Evolutionary conservation across 2,329 filamentous ascomycete genomes (phyloP).

Genomic region (Alternaria arborescens): DNA sequence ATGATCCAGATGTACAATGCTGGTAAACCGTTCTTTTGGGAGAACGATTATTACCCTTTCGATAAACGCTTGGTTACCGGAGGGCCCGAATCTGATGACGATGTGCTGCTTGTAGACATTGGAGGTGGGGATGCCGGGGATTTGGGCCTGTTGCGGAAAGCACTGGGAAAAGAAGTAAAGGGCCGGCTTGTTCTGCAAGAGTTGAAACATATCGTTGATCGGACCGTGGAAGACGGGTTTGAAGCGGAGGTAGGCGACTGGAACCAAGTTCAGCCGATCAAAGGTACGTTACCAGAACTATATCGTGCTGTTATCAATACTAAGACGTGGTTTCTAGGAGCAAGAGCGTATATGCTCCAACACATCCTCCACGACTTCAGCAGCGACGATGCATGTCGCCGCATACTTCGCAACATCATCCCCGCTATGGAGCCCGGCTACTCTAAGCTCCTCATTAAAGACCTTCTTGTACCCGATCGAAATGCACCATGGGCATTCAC

Average conservation of each 20-base stretch:
- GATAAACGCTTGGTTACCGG: not conserved
- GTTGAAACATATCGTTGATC: constrained; percentile 20
- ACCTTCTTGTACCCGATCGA: not conserved
- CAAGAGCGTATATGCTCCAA: not conserved
- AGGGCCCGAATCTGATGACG: not conserved
- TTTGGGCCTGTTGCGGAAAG: not conserved
- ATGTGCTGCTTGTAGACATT: not conserved
- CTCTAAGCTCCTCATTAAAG: not conserved
- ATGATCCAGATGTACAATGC: constrained; percentile 23
- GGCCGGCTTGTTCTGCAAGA: constrained; percentile 22
- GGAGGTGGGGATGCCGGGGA: not conserved
- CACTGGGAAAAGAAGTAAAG: not conserved
- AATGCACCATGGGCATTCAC: not conserved
- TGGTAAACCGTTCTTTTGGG: constrained; percentile 20
- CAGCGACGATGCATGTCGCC: not conserved
- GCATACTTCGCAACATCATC: not conserved
- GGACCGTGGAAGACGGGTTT: constrained; percentile 8
- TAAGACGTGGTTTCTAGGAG: rapidly evolving
- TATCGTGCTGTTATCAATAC: rapidly evolving
- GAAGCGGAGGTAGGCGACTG: constrained; percentile 1
- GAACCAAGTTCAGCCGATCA: not conserved
- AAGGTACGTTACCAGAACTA: not conserved
- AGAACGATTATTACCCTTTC: constrained; percentile 10
- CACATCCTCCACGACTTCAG: not conserved
- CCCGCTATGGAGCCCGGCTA: not conserved